Conservation (phyloP, 2,329 filamentous ascomycete genomes). For the Colletotrichum chrysophilum region DNA sequence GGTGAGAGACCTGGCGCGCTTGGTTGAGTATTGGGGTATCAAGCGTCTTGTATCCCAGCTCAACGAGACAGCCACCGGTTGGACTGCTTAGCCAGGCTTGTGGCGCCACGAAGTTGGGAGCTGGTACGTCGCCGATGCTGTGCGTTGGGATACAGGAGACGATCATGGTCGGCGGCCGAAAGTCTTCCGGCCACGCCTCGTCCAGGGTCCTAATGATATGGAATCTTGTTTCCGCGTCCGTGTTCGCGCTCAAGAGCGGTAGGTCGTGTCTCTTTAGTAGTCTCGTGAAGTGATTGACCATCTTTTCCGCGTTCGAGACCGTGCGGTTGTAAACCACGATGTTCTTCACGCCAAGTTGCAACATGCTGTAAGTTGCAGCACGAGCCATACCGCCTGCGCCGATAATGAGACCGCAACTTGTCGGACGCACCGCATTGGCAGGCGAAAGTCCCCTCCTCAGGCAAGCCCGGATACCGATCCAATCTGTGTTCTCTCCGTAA, state of each 20-base stretch:
- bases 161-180: conserved; percentile 73
- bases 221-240: conserved; percentile 48
- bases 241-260: conserved; percentile 42
- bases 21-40: conserved; percentile 75
- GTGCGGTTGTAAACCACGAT: conserved; percentile 80
- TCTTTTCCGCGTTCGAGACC: conserved; percentile 65
- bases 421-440: conserved; percentile 66
- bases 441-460: conserved; percentile 76
- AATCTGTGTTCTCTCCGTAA: conserved; percentile 83
- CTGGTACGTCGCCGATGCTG: conserved; percentile 64
- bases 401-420: conserved; percentile 62
- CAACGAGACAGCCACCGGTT: conserved; percentile 78
- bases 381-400: conserved; percentile 79
- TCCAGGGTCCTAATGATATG: conserved; percentile 63
- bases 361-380: conserved; percentile 78
- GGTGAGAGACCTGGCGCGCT: conserved; percentile 62
- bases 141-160: conserved; percentile 79
- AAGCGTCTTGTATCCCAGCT: conserved; percentile 76
- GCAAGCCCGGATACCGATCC: conserved; percentile 79
- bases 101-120: conserved; percentile 74
- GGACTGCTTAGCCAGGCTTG: conserved; percentile 72
- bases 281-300: conserved; percentile 74
- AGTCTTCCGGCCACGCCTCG: conserved; percentile 68
- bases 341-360: conserved; percentile 77
- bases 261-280: conserved; percentile 50